Base-by-base conservation (phyloP, 2,329 filamentous ascomycete genomes). In the Aspergillus clavatus region DNA sequence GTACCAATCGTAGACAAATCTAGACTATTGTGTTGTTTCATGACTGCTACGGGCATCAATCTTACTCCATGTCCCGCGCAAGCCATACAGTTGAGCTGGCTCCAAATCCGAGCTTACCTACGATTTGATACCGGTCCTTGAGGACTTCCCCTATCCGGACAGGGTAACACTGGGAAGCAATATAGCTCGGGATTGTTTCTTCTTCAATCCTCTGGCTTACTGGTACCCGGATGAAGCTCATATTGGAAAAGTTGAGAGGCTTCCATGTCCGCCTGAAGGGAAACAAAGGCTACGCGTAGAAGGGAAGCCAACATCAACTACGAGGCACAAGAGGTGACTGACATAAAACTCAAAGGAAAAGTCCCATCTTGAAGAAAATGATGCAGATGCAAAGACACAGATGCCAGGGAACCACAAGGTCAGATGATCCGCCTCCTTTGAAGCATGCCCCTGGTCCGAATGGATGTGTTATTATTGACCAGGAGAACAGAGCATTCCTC, bases 81-180 rank as follows among this genome's bases (percentile, higher is more conserved):
- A 70, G 61, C 67, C 66, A 70, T 7, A 53, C 59, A 0, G 63
- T 69, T 22, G 63, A 70, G 18, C 42, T 64, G 27, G 60, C 27
- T 47, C 67, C 66, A 55, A 58, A 69, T 24, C 66, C 66, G 12
- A 68, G 44, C 51, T 69, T 69, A 1, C 60, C 63, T 11, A 68
- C 48, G 12, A 69, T 49, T 47, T 65, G 59, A 50, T 68, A 69
- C 23, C 54, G 53, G 0, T 58, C 43, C 37, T 59, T 50, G 5
- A 67, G 7, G 1, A 63, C 28, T 45, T 67, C 55, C 22, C 61
- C 61, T 50, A 67, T 64, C 28, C 39, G 50, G 29, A 52, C 51
- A 16, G 61, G 62, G 54, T 65, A 66, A 46, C 62, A 66, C 14
- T 38, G 51, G 1, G 46, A 43, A 7, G 62, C 52, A 28, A 50